Evolutionary conservation across 23 red algal species (phyloP).

Genomic region (Gracilaria gracilis): DNA sequence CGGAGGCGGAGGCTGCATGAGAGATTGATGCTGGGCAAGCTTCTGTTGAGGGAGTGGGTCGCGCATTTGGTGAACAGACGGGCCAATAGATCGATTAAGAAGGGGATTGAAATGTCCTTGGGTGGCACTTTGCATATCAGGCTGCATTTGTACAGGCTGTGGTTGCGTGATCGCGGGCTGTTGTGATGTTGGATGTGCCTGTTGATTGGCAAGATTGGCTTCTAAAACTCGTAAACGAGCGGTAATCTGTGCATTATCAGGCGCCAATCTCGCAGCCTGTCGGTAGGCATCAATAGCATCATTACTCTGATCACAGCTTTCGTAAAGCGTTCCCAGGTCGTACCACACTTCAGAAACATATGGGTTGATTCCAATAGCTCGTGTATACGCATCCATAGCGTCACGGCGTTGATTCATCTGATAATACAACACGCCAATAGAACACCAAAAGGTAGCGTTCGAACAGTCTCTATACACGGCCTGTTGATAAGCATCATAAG

Average conservation of each 20-base stretch:
- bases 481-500: constrained; percentile 94
- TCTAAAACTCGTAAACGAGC: constrained; percentile 56
- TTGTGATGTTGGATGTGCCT: constrained; percentile 7
- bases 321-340: constrained; percentile 95
- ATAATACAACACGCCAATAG: constrained; percentile 95
- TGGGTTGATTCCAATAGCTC: constrained; percentile 91
- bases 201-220: neutral
- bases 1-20: neutral
- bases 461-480: constrained; percentile 84
- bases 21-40: neutral
- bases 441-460: constrained; percentile 97
- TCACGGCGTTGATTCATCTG: constrained; percentile 92
- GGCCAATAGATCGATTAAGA: constrained; percentile 22
- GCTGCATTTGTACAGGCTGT: constrained; percentile 15
- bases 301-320: constrained; percentile 78
- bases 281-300: constrained; percentile 96
- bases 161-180: neutral
- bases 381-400: constrained; percentile 94
- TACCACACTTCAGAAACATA: constrained; percentile 95
- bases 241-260: constrained; percentile 78
- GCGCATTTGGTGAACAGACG: neutral
- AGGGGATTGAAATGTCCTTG: constrained; percentile 12
- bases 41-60: neutral
- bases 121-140: neutral
- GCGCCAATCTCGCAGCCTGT: constrained; percentile 78